These are phyloP conservation scores for Trichophyton rubrum DNA, from an alignment of 2,329 filamentous ascomycete species.

Conservation along the genomic window DNA sequence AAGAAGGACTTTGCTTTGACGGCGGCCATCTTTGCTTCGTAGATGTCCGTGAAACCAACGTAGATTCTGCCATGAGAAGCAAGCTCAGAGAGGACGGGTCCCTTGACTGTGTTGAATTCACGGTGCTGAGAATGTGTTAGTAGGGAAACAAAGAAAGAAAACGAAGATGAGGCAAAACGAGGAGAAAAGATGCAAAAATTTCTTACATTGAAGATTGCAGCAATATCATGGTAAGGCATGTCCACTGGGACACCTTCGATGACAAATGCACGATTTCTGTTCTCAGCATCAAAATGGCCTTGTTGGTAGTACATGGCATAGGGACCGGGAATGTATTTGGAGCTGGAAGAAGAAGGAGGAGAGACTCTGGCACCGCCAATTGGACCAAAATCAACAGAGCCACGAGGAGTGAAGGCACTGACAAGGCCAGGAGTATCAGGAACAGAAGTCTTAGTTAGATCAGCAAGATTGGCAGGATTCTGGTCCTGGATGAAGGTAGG, in stretches of 20 bases:
- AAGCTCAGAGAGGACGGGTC: conserved; percentile 27
- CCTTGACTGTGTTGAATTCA: conserved; percentile 27
- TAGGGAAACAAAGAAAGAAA: not conserved
- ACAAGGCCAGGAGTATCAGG: conserved; percentile 12
- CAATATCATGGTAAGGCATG: conserved; percentile 25
- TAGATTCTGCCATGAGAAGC: conserved; percentile 35
- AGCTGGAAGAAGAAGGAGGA: conserved; percentile 7
- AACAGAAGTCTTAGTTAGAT: conserved; percentile 16
- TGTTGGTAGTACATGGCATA: conserved; percentile 9
- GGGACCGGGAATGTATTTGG: conserved; percentile 2
- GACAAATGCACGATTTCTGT: conserved; percentile 22
- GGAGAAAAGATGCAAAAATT: not conserved
- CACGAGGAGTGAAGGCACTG: conserved; percentile 11
- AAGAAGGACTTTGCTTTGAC: conserved; percentile 35
- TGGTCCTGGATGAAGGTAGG: conserved; percentile 5
- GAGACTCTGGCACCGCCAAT: conserved; percentile 15
- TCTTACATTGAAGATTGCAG: conserved; percentile 31
- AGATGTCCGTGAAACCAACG: conserved; percentile 48
- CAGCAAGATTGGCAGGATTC: conserved; percentile 12
- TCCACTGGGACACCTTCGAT: conserved; percentile 23
- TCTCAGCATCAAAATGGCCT: conserved; percentile 18
- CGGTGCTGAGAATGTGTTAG: conserved; percentile 17
- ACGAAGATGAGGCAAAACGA: not conserved
- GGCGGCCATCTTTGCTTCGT: conserved; percentile 44
- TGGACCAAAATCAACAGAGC: conserved; percentile 15